Percentiles rank a stretch among this genome's conserved stretches.
phyloP scores from a whole-genome alignment of 768 basidiomycete genomes.

The Dendrothele bispora region DNA sequence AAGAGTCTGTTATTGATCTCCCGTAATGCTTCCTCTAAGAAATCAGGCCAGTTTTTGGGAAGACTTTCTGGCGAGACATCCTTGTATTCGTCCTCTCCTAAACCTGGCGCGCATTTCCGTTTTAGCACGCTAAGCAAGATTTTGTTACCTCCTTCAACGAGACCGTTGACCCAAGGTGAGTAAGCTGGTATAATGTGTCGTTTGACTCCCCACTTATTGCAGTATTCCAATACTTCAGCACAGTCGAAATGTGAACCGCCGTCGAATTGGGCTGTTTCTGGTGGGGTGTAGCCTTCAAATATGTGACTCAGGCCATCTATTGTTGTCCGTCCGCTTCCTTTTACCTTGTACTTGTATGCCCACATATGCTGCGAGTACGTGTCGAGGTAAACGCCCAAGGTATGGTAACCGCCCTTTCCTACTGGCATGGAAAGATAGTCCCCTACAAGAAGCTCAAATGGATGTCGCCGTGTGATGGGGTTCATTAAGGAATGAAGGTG shows the following conservation, averaged over 20 bases:
- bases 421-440: constrained; percentile 27
- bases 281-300: constrained; percentile 16
- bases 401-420: constrained; percentile 20
- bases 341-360: not conserved
- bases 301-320: constrained; percentile 13
- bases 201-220: not conserved
- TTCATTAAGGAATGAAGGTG: constrained; percentile 22
- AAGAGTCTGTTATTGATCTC: not conserved
- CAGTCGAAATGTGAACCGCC: not conserved
- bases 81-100: constrained; percentile 1
- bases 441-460: constrained; percentile 25
- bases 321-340: not conserved
- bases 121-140: constrained; percentile 2
- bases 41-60: not conserved
- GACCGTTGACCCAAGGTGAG: constrained; percentile 40
- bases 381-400: constrained; percentile 18
- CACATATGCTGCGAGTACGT: too few species aligned
- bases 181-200: constrained; percentile 22
- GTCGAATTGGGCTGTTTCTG: not conserved
- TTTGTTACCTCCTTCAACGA: constrained; percentile 33
- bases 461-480: too few species aligned
- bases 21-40: not conserved
- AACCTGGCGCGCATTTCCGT: not conserved
- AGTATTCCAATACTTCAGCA: not conserved
- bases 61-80: not conserved